Percentiles rank a stretch among this genome's conserved stretches.
Evolutionary conservation across 2,329 filamentous ascomycete genomes (phyloP).

Genomic region (Fusarium sp.): DNA sequence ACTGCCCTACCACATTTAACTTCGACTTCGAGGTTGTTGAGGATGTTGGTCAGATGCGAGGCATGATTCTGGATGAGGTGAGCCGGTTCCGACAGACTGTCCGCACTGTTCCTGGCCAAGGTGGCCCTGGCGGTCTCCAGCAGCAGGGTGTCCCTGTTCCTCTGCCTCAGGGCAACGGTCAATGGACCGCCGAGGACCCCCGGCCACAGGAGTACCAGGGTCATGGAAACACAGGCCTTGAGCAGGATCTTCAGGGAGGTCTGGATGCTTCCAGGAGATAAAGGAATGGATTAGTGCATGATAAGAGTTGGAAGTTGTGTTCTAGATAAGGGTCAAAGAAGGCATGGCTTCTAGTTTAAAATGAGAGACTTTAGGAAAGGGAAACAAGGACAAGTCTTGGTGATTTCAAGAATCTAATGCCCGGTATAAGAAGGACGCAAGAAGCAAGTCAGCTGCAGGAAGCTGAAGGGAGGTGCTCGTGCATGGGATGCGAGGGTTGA

Average conservation of each 20-base stretch:
- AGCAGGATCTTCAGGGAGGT: constrained; percentile 68
- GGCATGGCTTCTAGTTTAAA: constrained; percentile 8
- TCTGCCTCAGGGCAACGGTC: constrained; percentile 60
- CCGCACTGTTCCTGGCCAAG: constrained; percentile 60
- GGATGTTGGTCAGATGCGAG: constrained; percentile 93
- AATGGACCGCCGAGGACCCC: constrained; percentile 71
- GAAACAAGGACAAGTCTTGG: constrained; percentile 12
- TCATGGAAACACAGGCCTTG: constrained; percentile 60
- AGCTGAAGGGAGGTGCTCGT: constrained; percentile 10
- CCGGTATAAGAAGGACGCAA: neutral
- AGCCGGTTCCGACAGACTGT: constrained; percentile 79
- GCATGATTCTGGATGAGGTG: constrained; percentile 97
- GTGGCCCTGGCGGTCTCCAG: constrained; percentile 46
- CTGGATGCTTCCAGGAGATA: constrained; percentile 50
- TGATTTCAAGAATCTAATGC: constrained; percentile 33
- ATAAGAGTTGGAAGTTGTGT: neutral
- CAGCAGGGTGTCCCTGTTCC: constrained; percentile 60
- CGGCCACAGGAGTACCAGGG: constrained; percentile 68
- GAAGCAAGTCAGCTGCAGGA: neutral
- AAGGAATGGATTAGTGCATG: constrained; percentile 32
- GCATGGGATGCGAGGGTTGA: constrained; percentile 14
- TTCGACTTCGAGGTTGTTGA: constrained; percentile 99
- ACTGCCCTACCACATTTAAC: constrained; percentile 94
- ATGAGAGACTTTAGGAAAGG: neutral
- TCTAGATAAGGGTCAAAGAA: constrained; percentile 11